Evolutionary conservation across 2,329 filamentous ascomycete genomes (phyloP).

Genomic region (Fusarium lyarnte): DNA sequence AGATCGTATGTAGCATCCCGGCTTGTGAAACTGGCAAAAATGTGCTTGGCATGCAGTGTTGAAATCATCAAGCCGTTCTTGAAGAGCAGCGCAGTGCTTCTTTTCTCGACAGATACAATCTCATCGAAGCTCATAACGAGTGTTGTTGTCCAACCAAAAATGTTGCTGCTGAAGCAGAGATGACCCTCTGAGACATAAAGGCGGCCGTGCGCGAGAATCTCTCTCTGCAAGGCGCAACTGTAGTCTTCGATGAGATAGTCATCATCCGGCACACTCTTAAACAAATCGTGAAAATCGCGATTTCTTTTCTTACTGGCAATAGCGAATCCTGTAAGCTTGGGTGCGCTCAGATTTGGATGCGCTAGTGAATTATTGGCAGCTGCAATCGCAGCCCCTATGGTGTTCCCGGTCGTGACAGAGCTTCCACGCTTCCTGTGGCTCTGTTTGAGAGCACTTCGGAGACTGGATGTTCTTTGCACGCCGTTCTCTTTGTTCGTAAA

Average conservation of each 20-base stretch:
- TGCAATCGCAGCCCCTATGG: conserved; percentile 76
- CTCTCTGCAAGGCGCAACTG: conserved; percentile 93
- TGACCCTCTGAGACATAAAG: conserved; percentile 98
- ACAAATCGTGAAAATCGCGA: conserved; percentile 90
- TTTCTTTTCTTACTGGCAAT: conserved; percentile 97
- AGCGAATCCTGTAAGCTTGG: conserved; percentile 91
- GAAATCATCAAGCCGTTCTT: conserved; percentile 98
- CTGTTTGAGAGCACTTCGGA: conserved; percentile 66
- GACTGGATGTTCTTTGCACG: conserved; percentile 72
- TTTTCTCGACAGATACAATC: conserved; percentile 95
- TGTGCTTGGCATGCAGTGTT: conserved; percentile 92
- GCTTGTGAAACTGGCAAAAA: conserved; percentile 94
- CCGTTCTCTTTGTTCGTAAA: conserved; percentile 67
- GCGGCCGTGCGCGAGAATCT: conserved; percentile 92
- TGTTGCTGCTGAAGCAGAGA: conserved; percentile 98
- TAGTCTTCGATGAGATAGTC: conserved; percentile 99
- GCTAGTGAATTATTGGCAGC: conserved; percentile 76
- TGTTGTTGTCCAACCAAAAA: conserved; percentile 97
- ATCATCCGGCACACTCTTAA: conserved; percentile 96
- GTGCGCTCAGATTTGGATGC: conserved; percentile 68
- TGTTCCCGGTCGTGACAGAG: conserved; percentile 73
- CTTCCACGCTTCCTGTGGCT: conserved; percentile 82
- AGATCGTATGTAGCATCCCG: conserved; percentile 96
- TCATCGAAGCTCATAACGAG: conserved; percentile 98
- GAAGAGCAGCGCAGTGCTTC: conserved; percentile 93